Base-by-base conservation (phyloP, 2,329 filamentous ascomycete genomes). In the Ophiostoma ulmi region DNA sequence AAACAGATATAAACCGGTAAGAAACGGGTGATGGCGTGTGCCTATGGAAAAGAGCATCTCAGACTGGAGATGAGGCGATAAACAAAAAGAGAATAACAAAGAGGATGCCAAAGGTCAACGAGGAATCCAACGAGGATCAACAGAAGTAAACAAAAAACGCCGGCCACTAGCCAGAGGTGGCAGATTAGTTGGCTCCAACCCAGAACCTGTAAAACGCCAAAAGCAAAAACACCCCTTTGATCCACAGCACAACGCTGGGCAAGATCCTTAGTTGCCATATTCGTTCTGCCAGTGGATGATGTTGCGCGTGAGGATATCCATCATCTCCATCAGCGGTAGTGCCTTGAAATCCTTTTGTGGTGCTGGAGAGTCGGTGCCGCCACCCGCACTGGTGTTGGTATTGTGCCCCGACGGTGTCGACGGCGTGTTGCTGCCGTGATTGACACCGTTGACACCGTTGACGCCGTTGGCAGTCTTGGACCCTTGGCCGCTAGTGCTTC, bases 271-370 rank as follows among this genome's bases (percentile, higher is more conserved):
- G 17, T 65, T 70, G 71, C 81, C 78, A 75, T 86, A 93, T 76
- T 91, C 87, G 74, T 90, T 90, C 80, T 97, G 92, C 92, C 92
- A 97, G 76, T 91, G 90, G 74, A 94, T 87, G 76, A 97, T 85
- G 78, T 93, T 89, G 73, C 91, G 86, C 73, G 91, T 94, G 78
- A 97, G 80, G 75, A 88, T 85, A 78, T 96, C 93, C 92, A 96
- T 96, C 92, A 97, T 96, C 80, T 96, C 92, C 74, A 92, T 83
- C 75, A 90, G 93, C 71, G 83, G 91, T 74, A 97, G 82, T 10
- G 90, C 86, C 75, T 90, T 91, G 79, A 97, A 97, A 0, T 89
- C 86, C 75, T 82, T 85, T 22, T 39, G 63, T 7, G 63, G 63
- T n/a, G 61, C 61, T 11, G 7, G 61, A 10, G 31, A 63, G 58